Evolutionary conservation across 306 rosid species (phyloP), one percentile per base, ranked within the genome.

Genomic region (Canavalia ensiformis): DNA sequence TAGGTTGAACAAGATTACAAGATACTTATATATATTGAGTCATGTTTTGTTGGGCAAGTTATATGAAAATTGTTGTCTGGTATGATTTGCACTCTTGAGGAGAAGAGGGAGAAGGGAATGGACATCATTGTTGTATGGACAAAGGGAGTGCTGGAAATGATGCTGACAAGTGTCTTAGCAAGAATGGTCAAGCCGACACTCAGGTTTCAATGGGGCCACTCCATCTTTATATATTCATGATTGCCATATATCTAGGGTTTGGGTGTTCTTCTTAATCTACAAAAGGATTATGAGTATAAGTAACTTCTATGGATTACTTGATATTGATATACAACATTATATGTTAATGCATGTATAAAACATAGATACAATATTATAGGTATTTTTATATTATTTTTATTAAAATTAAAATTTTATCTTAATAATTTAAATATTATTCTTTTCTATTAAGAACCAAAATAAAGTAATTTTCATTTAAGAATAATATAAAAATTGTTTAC

Each of bases 161-260:
- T 52, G 84, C 29, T 52, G 86, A 82, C 83, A 76, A 77, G 60
- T 60, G 86, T 81, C 58, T 60, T 76, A 72, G 70, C 41, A 66
- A 82, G 91, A 89, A 88, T 50, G 60, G 88, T 91, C 93, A 89
- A 95, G 70, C 88, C 90, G 91, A 91, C 94, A 91, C 33, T 75
- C 4, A 60, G 82, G 84, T 82, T 88, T 87, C 85, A 85, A 81
- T 83, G 90, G 92, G 97, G 51, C 92, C 91, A 70, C 82, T 79
- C 87, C 97, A 89, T 88, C 89, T 90, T 94, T 89, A 73, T 80
- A 83, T 18, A 18, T 18, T 18, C 86, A 90, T 87, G 86, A 88
- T 92, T 82, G 68, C 87, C 84, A 56, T 30, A 72, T 72, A 84
- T 82, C 74, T 72, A 73, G 78, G 74, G 72, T 46, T 74, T 86